phyloP scores from a whole-genome alignment of 768 basidiomycete genomes.

The Dictyophora rubrovolvata region DNA sequence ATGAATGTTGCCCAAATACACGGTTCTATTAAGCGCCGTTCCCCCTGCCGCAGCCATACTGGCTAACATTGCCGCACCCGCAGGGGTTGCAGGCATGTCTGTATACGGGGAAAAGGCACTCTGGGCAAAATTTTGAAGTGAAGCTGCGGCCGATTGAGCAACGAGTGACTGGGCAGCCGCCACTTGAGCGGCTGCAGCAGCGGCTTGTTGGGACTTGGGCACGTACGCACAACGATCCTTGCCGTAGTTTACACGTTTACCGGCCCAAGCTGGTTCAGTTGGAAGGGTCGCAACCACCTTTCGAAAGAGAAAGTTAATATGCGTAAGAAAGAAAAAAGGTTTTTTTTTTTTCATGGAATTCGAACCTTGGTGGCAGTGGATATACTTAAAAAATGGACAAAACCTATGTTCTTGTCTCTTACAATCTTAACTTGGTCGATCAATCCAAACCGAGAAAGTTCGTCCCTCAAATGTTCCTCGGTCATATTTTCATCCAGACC shows the following conservation, averaged over 20 bases:
- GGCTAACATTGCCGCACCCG: conserved; percentile 14
- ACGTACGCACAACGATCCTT: conserved; percentile 98
- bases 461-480: conserved; percentile 86
- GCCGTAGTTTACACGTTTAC: conserved; percentile 95
- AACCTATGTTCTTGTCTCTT: conserved; percentile 97
- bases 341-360: too few relatives aligned
- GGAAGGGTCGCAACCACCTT: conserved; percentile 92
- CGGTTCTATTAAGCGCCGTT: conserved; percentile 68
- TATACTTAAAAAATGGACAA: conserved; percentile 97
- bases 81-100: conserved; percentile 10
- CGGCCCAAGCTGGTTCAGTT: conserved; percentile 86
- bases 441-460: conserved; percentile 83
- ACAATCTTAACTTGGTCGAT: conserved; percentile 99
- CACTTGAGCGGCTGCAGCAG: conserved; percentile 76
- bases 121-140: conserved; percentile 31
- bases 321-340: conserved; percentile 13
- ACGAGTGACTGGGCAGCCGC: conserved; percentile 70
- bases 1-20: conserved; percentile 94
- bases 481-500: conserved; percentile 84
- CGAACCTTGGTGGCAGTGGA: conserved; percentile 93
- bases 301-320: not conserved
- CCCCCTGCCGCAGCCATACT: conserved; percentile 18
- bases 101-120: conserved; percentile 39
- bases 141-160: conserved; percentile 31
- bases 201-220: conserved; percentile 88